phyloP scores from a whole-genome alignment of 1,284 basidiomycete species.

The Mycosarcoma mackinlayi region DNA sequence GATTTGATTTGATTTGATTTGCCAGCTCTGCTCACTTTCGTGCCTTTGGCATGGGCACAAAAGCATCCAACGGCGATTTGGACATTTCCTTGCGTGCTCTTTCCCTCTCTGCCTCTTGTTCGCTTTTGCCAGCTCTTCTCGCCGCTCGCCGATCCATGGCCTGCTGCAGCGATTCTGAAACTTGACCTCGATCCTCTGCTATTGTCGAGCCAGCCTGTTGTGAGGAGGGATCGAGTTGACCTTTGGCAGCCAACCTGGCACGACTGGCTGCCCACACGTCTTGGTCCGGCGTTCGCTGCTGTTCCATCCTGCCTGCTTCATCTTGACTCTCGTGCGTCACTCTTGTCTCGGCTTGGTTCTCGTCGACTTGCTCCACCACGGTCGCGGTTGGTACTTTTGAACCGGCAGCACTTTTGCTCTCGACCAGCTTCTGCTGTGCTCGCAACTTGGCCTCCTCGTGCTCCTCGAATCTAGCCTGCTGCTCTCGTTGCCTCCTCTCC shows the following conservation, averaged over 20 bases:
- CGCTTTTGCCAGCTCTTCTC: constrained; percentile 12
- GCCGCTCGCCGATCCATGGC: constrained; percentile 33
- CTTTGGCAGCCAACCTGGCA: constrained; percentile 36
- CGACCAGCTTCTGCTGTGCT: constrained; percentile 19
- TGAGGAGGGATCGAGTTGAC: constrained; percentile 12
- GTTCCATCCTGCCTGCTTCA: constrained; percentile 3
- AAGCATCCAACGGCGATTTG: constrained; percentile 48
- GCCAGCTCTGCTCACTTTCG: constrained; percentile 12
- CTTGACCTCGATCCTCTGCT: neutral
- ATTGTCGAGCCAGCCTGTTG: too few species aligned
- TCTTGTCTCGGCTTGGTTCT: constrained; percentile 6
- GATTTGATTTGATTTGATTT: neutral
- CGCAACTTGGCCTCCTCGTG: constrained; percentile 14
- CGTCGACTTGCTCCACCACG: constrained; percentile 11
- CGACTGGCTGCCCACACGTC: constrained; percentile 47
- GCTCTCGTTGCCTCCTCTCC: constrained; percentile 10
- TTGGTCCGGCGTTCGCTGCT: constrained; percentile 23
- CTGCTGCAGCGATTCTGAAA: constrained; percentile 17
- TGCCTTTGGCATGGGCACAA: constrained; percentile 40
- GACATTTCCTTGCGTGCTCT: constrained; percentile 38
- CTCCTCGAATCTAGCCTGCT: constrained; percentile 18
- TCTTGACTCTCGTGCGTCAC: neutral
- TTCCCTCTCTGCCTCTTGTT: constrained; percentile 23
- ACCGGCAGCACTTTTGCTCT: neutral
- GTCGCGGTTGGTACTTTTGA: constrained; percentile 16